Evolutionary conservation across 306 rosid genomes (phyloP), one percentile per base, ranked within the genome.

Genomic region (Castanea crenata): DNA sequence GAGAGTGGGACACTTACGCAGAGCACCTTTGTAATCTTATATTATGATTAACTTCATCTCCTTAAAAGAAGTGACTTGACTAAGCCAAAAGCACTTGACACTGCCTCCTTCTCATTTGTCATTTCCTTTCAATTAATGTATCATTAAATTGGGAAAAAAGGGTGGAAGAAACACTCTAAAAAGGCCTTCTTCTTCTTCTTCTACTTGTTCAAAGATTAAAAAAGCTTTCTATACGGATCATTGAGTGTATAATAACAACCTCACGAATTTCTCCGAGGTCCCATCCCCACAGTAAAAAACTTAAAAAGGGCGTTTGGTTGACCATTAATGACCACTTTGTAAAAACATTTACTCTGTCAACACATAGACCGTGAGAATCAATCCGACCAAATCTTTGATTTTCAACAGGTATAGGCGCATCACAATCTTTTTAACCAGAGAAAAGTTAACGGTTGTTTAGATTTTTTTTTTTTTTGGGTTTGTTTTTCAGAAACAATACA

Each of bases 51-150:
- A 79, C 80, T 71, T 70, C 51, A 3, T 10, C 87, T 83, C 77
- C 90, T 91, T 80, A 90, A 92, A 90, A 92, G 94, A 85, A 85
- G 97, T 76, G 89, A 88, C 75, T 82, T 84, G 86, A 86, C 86
- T 80, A 79, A 82, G 71, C 86, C 86, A 74, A 83, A 69, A 41
- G 46, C 46, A 41, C 46, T 41, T 41, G 46, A 27, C 85, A 64
- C 65, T 75, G 54, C 63, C 2, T 62, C 27, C 83, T 63, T 21
- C 76, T 21, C 25, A 25, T 34, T 12, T 27, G 32, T 71, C 65
- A 25, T 71, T 77, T 46, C 75, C 69, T 82, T 82, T 58, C 77
- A 29, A 51, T 31, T 71, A 68, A 76, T 77, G 67, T 41, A 70
- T 69, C 9, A 76, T 61, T 11, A 31, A 34, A 52, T 55, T 76